phyloP scores from a whole-genome alignment of 257 asterid species.

The Salvia splendens region DNA sequence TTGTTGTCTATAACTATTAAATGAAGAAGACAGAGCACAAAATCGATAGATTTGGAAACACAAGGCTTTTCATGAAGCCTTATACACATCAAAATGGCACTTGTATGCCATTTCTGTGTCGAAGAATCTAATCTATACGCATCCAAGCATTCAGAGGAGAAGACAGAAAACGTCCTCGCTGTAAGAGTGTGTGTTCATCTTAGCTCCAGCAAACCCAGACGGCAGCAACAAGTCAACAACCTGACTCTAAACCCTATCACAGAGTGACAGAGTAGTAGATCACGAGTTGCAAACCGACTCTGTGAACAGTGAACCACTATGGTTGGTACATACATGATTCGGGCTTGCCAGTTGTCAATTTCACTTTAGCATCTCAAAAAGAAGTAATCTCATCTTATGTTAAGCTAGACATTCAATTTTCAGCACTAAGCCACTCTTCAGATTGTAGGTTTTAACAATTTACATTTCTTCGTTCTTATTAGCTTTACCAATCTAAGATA shows the following conservation, averaged over 20 bases:
- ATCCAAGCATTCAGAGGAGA: not conserved
- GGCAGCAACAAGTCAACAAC: not conserved
- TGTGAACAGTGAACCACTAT: not conserved
- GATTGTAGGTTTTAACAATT: not conserved
- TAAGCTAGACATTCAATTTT: not conserved
- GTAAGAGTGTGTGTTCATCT: not conserved
- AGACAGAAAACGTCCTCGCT: not conserved
- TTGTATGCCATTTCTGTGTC: not conserved
- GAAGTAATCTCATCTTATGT: not conserved
- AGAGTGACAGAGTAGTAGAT: not conserved
- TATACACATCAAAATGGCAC: not conserved
- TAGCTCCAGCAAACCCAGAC: not conserved
- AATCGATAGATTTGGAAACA: not conserved
- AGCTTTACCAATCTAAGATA: not conserved
- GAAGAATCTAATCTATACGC: constrained; percentile 10
- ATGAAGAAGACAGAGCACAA: constrained; percentile 6
- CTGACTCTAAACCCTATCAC: not conserved
- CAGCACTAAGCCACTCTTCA: not conserved
- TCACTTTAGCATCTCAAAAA: constrained; percentile 13
- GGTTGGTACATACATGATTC: not conserved
- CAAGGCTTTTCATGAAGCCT: not conserved
- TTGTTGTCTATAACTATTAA: not conserved
- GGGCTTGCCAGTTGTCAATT: not conserved
- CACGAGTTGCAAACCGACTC: not conserved
- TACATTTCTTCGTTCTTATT: not conserved